Base-by-base conservation (phyloP, 371 early-diverging fungal genomes). In the Nematocida sp. region DNA sequence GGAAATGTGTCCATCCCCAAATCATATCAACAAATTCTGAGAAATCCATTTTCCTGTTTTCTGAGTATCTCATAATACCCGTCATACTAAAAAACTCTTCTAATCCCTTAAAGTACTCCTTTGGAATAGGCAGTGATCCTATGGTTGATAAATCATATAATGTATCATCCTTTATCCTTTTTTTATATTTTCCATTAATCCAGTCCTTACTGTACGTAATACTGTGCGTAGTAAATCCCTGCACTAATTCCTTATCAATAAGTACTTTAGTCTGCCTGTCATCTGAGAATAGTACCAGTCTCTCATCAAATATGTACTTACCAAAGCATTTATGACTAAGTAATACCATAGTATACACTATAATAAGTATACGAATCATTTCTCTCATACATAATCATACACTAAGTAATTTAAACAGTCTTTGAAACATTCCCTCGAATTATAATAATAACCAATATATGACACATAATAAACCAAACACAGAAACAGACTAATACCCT, bases 1-100 rank as follows among this genome's bases (percentile, higher is more conserved):
- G 23, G 25, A 78, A 56, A 3, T 67, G 42, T 11, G 20, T 20
- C 42, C 13, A 70, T 25, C 33, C 56, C 80, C 80, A 78, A 3
- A 78, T 70, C 25, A 78, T 0, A 6, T 50, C 56, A n/a, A 61
- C 47, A 1, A 78, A 23, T 4, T 71, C 56, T 27, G 70, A 56
- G n/a, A 66, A 33, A 15, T 13, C n/a, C 27, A 58, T 23, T n/a
- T 58, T 58, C 7, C 23, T 58, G 27, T 58, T 9, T 9, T 7
- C 11, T 58, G 47, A 13, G 55, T 75, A 75, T 6, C 40, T 45
- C 2, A 52, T 70, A 52, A 70, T 55, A 44, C 50, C 70, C 18
- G 66, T 50, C 67, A 75, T 54, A 18, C 33, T 3, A 40, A 75
- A 47, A n/a, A 75, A 39, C 7, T 20, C 25, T 11, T 47, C 18